Base-by-base conservation (phyloP, 306 rosid species). In the Mimosa pudica region DNA sequence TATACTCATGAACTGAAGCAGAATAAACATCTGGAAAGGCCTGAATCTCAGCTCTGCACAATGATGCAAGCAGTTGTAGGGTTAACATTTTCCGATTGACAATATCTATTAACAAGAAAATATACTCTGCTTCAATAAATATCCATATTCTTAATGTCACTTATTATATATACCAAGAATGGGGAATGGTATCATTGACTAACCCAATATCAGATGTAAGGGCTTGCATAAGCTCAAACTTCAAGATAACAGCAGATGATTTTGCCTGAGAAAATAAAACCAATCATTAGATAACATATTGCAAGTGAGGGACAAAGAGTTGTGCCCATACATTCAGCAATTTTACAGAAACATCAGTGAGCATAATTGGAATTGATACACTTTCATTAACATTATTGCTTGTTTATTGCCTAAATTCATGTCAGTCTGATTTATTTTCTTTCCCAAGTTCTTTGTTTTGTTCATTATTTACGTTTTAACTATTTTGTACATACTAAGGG, bases 161-260 rank as follows among this genome's bases (percentile, higher is more conserved):
- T 81, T 44, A 33, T 57, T 38, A 45, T 60, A 79, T 57, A 13
- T 35, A 70, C 32, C 73, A 4, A 51, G 44, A 48, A 35, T 1
- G 32, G 45, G 73, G 63, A 69, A 80, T 30, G 41, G 36, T 13
- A 67, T 69, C 52, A 62, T 33, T 73, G 79, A 85, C 92, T 82
- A 83, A 91, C 98, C 97, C 85, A 74, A 77, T 78, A 80, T 84
- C 89, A 60, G 84, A 83, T 68, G 82, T 83, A 45, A 91, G 92
- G 45, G 94, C 84, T 81, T 88, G 89, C 92, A 91, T 82, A 76
- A 93, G 94, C 82, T 93, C 98, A 85, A 93, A 93, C 89, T 93
- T 93, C 91, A 93, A 78, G 79, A 91, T 83, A 77, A 93, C 88
- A 46, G 93, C 88, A 79, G 96, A 89, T 10, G 84, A 80, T 68